Conservation (phyloP, 306 rosid genomes). For the Sophora flavescens region DNA sequence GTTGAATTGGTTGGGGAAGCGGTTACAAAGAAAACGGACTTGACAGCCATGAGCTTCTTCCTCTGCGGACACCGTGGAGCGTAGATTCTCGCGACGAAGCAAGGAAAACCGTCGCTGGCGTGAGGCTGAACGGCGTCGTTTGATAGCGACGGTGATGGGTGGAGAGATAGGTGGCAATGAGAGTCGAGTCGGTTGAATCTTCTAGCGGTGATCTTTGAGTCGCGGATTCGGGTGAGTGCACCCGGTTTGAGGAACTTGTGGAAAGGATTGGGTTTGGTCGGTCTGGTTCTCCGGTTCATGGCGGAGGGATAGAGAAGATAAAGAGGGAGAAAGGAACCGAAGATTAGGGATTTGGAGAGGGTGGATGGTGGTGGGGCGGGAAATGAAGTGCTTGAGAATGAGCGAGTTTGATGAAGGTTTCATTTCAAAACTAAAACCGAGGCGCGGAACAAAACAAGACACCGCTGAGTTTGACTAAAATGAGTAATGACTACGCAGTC, state of each 20-base stretch:
- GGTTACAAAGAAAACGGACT: slow-evolving; percentile 60
- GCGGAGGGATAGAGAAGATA: background rate
- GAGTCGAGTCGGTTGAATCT: slow-evolving; percentile 44
- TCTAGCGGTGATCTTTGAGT: slow-evolving; percentile 64
- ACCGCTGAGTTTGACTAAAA: too few species aligned
- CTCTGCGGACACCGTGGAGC: slow-evolving; percentile 78
- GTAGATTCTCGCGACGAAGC: slow-evolving; percentile 56
- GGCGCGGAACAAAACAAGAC: too few species aligned
- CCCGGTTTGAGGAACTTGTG: slow-evolving; percentile 73
- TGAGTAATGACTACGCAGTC: too few species aligned
- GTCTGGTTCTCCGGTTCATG: slow-evolving; percentile 57
- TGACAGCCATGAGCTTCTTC: slow-evolving; percentile 77
- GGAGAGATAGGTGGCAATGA: slow-evolving; percentile 38
- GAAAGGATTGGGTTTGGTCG: slow-evolving; percentile 48
- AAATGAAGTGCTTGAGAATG: background rate
- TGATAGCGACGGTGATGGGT: slow-evolving; percentile 39
- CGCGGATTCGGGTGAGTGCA: slow-evolving; percentile 69
- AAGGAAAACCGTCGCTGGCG: slow-evolving; percentile 56
- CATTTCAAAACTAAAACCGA: too few species aligned
- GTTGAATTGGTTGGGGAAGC: slow-evolving; percentile 41
- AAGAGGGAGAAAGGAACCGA: too few species aligned
- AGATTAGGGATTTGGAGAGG: too few species aligned
- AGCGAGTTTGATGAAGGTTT: too few species aligned
- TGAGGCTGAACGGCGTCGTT: slow-evolving; percentile 34
- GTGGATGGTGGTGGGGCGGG: too few species aligned